Base-by-base conservation (phyloP, 768 basidiomycete species). In the Scleroderma bovista region DNA sequence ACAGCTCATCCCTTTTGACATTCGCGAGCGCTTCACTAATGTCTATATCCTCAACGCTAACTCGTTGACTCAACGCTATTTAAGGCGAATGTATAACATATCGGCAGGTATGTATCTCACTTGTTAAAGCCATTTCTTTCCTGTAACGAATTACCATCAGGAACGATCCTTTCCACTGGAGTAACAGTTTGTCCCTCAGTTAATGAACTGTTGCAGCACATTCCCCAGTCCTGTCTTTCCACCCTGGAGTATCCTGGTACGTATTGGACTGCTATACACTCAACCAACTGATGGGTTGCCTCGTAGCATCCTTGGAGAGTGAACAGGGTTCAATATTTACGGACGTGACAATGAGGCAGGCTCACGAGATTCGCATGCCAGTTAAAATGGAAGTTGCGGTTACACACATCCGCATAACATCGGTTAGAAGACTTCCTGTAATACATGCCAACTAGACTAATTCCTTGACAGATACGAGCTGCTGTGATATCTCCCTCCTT, bases 21-120 rank as follows among this genome's bases (percentile, higher is more conserved):
- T 90, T 48, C 77, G 84, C 37, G 61, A 66, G 26, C 79, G 80
- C n/a, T 83, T 88, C 59, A 55, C 65, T 31, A 77, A 67, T 3
- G 75, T 82, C 15, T 80, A 86, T 54, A 78, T 93, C 41, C 61
- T 93, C 33, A 90, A 88, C 50, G 79, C 88, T 13, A 93, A 92
- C 59, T 69, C 73, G 3, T 67, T 83, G 47, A 81, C 84, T 0
- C 79, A 84, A 58, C 80, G 80, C 54, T 93, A 88, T 61, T 69
- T 93, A 44, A 80, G 86, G 44, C 77, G 88, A 51, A 62, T 92
- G 51, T 84, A 87, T 64, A 88, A 90, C 55, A 75, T 90, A 34
- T 82, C 72, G 19, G 69, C 72, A 45, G 75, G 80, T 77, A 57
- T 29, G 69, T 56, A 5, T 20, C 45, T 17, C 13, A 22, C 19